Evolutionary conservation across 202 grass and related monocot genomes (phyloP), one percentile per base, ranked within the genome.

Genomic region (Panicum hallii): DNA sequence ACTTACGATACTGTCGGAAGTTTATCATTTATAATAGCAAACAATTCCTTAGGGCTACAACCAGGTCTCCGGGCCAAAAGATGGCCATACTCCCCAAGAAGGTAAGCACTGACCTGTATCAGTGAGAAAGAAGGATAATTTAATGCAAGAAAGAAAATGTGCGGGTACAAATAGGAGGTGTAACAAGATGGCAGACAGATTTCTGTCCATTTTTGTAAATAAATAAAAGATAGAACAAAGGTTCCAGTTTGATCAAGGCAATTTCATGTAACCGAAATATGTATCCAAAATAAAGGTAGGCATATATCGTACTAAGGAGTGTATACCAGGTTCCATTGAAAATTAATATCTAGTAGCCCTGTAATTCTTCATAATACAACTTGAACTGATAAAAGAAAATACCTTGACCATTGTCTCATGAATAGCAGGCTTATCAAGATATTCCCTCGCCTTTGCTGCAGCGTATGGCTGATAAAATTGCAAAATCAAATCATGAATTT

Each of bases 321-420:
- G 7, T 77, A 81, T 71, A 75, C 22, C 20, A 58, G 67, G 47
- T 72, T 67, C 43, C 40, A 61, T 28, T 72, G n/a, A 34, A 67
- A 50, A 77, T 14, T 71, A 70, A 87, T 81, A 76, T 16, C 17
- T 28, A 49, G 17, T 45, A 85, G 1, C 20, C 38, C 48, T 60
- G 30, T 54, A 68, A 55, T 20, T 67, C 11, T 64, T 70, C 22
- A 43, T 45, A 76, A 56, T 26, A 82, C 54, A 81, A 76, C 49
- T 78, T 76, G 19, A 82, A 46, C 45, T 85, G 73, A 80, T 81
- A 17, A 81, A 67, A 74, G 86, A 70, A 70, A 90, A 54, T 93
- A 99, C 97, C 97, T 99, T 99, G 72, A 99, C 93, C 97, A 99
- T 99, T n/a, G 97, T 99, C 82, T 99, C 97, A 86, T 99, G 97